Percentiles rank a stretch among this genome's conserved stretches.
Evolutionary conservation across 352 stramenopile genomes (phyloP).

Genomic region (Blastocystis sp.): DNA sequence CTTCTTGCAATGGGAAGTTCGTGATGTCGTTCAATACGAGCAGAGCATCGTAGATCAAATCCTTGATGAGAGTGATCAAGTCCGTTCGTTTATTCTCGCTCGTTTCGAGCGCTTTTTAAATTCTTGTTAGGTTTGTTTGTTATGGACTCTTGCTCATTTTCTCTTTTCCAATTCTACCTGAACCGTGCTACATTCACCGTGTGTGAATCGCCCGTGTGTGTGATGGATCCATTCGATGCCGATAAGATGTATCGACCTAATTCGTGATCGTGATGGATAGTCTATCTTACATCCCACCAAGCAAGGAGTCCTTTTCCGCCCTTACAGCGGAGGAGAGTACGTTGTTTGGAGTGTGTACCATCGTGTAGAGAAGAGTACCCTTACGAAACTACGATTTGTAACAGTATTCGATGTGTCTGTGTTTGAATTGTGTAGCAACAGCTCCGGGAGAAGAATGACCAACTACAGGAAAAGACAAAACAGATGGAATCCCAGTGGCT

Average conservation of each 20-base stretch:
- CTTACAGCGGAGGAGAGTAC: conserved; percentile 4
- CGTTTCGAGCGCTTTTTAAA: background rate
- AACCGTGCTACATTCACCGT: too few relatives aligned
- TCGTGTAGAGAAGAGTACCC: background rate
- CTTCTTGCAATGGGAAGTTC: background rate
- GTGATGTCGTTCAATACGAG: background rate
- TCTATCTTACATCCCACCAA: background rate
- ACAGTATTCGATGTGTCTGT: background rate
- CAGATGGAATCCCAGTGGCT: too few relatives aligned
- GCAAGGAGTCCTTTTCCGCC: background rate
- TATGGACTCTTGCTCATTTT: too few relatives aligned
- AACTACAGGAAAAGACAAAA: background rate
- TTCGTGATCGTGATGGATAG: background rate
- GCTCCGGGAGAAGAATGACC: background rate
- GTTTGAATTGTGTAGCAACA: background rate
- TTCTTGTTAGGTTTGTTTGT: background rate
- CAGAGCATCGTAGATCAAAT: background rate
- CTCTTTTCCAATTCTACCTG: too few relatives aligned
- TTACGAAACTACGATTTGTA: too few relatives aligned
- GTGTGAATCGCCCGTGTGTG: too few relatives aligned
- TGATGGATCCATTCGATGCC: too few relatives aligned
- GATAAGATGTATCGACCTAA: too few relatives aligned
- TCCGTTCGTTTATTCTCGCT: background rate
- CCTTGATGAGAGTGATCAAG: background rate
- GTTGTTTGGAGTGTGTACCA: background rate